phyloP scores from a whole-genome alignment of 208 protist species.

The Balamuthia mandrillaris region DNA sequence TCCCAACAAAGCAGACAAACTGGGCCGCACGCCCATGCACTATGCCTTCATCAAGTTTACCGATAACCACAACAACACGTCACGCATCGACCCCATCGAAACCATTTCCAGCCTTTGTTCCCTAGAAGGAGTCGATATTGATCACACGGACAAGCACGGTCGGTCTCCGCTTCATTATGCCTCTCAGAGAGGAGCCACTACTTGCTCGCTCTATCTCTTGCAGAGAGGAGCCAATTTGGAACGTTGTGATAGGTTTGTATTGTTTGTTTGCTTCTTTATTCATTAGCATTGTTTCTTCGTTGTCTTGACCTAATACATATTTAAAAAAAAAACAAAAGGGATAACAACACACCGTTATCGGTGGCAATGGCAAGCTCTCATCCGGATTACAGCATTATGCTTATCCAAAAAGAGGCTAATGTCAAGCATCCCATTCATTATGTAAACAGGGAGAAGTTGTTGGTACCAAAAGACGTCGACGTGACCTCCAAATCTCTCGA shows the following conservation, averaged over 20 bases:
- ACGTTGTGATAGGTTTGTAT: slow-evolving; percentile 15
- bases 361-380: not conserved
- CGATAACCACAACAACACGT: not conserved
- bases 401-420: slow-evolving; percentile 51
- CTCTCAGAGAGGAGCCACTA: slow-evolving; percentile 38
- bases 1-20: slow-evolving; percentile 38
- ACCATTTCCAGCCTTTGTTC: slow-evolving; percentile 40
- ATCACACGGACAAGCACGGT: slow-evolving; percentile 44
- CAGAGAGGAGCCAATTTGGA: slow-evolving; percentile 42
- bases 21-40: slow-evolving; percentile 46
- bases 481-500: no score
- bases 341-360: slow-evolving; percentile 29
- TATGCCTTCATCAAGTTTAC: slow-evolving; percentile 52
- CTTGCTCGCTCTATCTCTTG: slow-evolving; percentile 27
- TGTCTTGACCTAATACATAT: not conserved
- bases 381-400: slow-evolving; percentile 42
- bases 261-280: not conserved
- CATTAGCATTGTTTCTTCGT: not conserved
- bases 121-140: slow-evolving; percentile 30
- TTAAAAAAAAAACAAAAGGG: no score
- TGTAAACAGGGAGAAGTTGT: not conserved
- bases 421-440: slow-evolving; percentile 8
- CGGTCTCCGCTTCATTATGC: slow-evolving; percentile 52
- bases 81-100: slow-evolving; percentile 43
- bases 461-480: not conserved